Conservation (phyloP, 2,329 filamentous ascomycete species). For the Myriangium duriaei region DNA sequence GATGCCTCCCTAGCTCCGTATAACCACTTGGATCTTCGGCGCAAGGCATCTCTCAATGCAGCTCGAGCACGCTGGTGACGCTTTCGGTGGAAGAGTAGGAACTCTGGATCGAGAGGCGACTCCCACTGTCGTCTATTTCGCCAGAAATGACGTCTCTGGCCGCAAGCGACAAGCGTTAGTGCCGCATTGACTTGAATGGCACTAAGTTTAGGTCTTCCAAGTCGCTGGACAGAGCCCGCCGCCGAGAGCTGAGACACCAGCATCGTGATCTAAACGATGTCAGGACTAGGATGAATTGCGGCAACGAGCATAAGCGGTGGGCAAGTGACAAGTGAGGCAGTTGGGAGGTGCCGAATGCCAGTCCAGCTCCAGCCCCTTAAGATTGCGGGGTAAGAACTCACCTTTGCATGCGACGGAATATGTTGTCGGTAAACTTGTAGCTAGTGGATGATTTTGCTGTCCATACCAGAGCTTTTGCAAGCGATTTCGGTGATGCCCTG, state of each 20-base stretch:
- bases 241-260: slow-evolving; percentile 17
- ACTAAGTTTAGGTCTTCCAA: slow-evolving; percentile 10
- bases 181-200: slow-evolving; percentile 11
- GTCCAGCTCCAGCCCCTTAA: too few relatives aligned
- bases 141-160: slow-evolving; percentile 17
- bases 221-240: slow-evolving; percentile 1
- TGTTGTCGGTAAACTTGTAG: not conserved
- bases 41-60: slow-evolving; percentile 18
- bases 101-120: slow-evolving; percentile 22
- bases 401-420: too few relatives aligned
- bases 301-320: too few relatives aligned
- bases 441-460: not conserved
- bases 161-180: slow-evolving; percentile 5
- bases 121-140: slow-evolving; percentile 16
- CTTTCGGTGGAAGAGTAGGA: slow-evolving; percentile 19
- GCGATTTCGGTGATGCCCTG: too few relatives aligned
- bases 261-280: slow-evolving; percentile 14
- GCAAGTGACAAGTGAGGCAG: too few relatives aligned
- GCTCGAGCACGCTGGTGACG: slow-evolving; percentile 14
- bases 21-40: slow-evolving; percentile 20
- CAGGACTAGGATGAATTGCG: slow-evolving; percentile 1
- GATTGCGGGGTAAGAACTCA: too few relatives aligned
- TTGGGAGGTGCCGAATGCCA: too few relatives aligned
- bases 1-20: slow-evolving; percentile 20
- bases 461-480: too few relatives aligned